Base-by-base conservation (phyloP, 1,284 basidiomycete species). In the Pascua sp. region DNA sequence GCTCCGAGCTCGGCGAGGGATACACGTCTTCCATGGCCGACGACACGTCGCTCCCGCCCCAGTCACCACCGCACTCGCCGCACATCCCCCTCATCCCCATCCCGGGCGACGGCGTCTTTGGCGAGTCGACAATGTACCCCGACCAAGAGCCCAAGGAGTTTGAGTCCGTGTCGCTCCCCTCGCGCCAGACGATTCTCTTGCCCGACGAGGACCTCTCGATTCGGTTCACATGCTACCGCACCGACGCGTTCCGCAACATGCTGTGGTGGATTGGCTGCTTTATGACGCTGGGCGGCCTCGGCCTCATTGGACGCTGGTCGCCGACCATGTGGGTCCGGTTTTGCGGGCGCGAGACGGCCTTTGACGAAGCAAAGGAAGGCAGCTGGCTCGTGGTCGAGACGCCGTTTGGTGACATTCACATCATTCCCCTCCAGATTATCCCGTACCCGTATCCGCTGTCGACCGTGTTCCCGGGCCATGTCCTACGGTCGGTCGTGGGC, bases 201-300 rank as follows among this genome's bases (percentile, higher is more conserved):
- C 81, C 86, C 4, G 96, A 98, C 67, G 96, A 99, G 75, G 96
- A 98, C 69, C 84, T 84, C 44, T 87, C 87, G 13, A 83, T 98
- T 54, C 86, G 91, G 8, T 89, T 99, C 69, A 84, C 91, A 15
- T 93, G 93, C n/a, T 95, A 92, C 70, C 86, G 89, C 66, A 83
- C 84, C 7, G 80, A 89, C 45, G 69, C 69, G 8, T 84, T 84
- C 80, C 84, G 87, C 51, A 81, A 84, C 50, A 79, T 81, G 70
- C 61, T 88, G 5, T 99, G 94, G 92, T 81, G 84, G 65, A 53
- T 82, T 17, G 83, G 83, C 8, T 92, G 89, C 68, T 67, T 90
- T 9, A 56, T 89, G 13, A 85, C 87, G 1, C 77, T 89, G 11
- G 96, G 96, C 4, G 76, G 86, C 9, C 79, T 98, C 39, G 88